A percentile compares a stretch with the other conserved stretches of the same genome.
Conservation (phyloP, 2,329 filamentous ascomycete species). For the Epichloe amarillans region DNA sequence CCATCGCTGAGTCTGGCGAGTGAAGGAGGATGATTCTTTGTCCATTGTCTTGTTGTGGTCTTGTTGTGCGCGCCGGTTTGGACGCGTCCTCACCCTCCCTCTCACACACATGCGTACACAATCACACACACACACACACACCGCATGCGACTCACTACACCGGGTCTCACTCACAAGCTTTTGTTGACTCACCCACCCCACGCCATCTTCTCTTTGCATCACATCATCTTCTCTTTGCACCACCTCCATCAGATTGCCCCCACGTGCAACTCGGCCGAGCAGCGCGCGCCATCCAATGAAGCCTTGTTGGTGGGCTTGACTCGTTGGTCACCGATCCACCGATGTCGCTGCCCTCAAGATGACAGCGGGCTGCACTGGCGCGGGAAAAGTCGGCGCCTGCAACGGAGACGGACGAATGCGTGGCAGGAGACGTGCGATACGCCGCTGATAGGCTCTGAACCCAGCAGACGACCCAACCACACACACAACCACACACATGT, state of each 20-base stretch:
- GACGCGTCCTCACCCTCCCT: background rate
- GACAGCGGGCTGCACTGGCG: background rate
- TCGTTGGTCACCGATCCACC: background rate
- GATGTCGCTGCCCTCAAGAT: constrained; percentile 1
- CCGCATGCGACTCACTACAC: background rate
- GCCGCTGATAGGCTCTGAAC: background rate
- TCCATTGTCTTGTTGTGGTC: no score
- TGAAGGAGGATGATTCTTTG: background rate
- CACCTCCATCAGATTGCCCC: background rate
- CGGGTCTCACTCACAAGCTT: constrained; percentile 1
- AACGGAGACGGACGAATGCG: background rate
- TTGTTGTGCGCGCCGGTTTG: background rate
- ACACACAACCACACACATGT: background rate
- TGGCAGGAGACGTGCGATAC: background rate
- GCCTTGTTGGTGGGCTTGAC: background rate
- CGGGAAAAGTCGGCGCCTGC: constrained; percentile 1
- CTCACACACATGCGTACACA: no score
- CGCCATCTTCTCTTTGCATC: background rate
- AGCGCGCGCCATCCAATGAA: background rate
- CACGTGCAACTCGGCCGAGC: background rate
- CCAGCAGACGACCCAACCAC: background rate
- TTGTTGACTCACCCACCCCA: background rate
- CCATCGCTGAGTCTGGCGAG: constrained; percentile 35
- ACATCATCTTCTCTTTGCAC: background rate
- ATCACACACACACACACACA: background rate